These are phyloP conservation scores for Venturia asperata DNA, from an alignment of 2,329 filamentous ascomycete species.

Conservation along the genomic window DNA sequence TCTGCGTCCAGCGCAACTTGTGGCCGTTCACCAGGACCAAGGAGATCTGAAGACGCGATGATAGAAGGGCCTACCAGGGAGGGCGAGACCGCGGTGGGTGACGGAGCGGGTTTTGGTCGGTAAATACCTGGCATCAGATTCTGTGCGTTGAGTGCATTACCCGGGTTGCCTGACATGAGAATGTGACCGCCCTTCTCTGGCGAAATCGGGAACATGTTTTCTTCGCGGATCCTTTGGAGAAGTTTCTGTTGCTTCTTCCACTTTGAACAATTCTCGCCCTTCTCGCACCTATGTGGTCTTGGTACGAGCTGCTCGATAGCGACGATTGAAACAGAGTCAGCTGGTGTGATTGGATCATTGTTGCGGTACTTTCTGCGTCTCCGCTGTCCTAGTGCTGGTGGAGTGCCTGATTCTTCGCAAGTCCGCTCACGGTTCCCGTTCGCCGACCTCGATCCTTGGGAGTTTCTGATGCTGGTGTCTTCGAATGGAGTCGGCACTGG, in stretches of 20 bases:
- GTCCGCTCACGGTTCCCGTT: conserved; percentile 21
- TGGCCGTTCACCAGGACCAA: conserved; percentile 62
- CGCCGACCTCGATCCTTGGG: conserved; percentile 22
- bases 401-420: conserved; percentile 27
- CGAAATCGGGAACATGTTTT: conserved; percentile 59
- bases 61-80: conserved; percentile 56
- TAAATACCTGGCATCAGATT: conserved; percentile 49
- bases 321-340: conserved; percentile 83
- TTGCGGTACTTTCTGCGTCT: conserved; percentile 36
- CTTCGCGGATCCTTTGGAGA: conserved; percentile 65
- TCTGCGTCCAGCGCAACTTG: conserved; percentile 65
- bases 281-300: conserved; percentile 74
- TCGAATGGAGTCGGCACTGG: conserved; percentile 43
- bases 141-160: conserved; percentile 60
- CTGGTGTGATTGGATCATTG: conserved; percentile 65
- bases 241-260: conserved; percentile 73
- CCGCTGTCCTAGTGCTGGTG: conserved; percentile 30
- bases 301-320: conserved; percentile 85
- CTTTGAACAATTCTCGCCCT: conserved; percentile 78
- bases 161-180: conserved; percentile 70
- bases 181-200: conserved; percentile 59
- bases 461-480: conserved; percentile 34
- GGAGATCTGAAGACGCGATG: conserved; percentile 82
- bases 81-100: conserved; percentile 38
- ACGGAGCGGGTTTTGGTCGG: conserved; percentile 60